phyloP scores from a whole-genome alignment of 495 filamentous ascomycete species.

The Pseudotulostoma volvatum region DNA sequence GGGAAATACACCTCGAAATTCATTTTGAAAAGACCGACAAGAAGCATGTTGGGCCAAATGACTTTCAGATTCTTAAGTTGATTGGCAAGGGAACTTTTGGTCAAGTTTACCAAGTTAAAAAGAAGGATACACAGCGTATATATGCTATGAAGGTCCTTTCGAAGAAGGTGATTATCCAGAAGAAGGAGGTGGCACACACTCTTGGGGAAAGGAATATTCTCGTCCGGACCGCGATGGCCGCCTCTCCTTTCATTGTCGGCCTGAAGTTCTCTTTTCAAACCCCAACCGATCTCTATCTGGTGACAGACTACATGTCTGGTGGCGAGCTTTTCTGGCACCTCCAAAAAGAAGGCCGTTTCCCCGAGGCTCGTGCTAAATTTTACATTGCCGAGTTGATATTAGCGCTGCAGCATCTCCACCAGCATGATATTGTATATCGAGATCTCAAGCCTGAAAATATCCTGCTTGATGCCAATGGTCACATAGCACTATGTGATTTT shows the following conservation, averaged over 20 bases:
- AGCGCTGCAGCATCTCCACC: slow-evolving; percentile 85
- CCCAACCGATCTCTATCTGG: slow-evolving; percentile 86
- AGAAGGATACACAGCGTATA: slow-evolving; percentile 88
- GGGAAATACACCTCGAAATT: slow-evolving; percentile 81
- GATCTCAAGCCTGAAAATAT: slow-evolving; percentile 83
- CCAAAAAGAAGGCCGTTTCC: slow-evolving; percentile 91
- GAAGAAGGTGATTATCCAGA: slow-evolving; percentile 99
- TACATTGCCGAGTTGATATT: slow-evolving; percentile 97
- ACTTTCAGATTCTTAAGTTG: slow-evolving; percentile 88
- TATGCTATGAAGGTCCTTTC: slow-evolving; percentile 99
- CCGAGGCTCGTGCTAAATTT: slow-evolving; percentile 90
- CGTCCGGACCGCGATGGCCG: slow-evolving; percentile 84
- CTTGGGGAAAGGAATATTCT: slow-evolving; percentile 94
- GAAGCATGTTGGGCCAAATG: slow-evolving; percentile 88
- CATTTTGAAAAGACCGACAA: slow-evolving; percentile 78
- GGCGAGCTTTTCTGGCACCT: slow-evolving; percentile 98
- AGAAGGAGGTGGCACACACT: slow-evolving; percentile 96
- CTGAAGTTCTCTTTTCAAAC: slow-evolving; percentile 99
- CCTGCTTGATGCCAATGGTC: slow-evolving; percentile 65
- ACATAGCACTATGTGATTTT: slow-evolving; percentile 77
- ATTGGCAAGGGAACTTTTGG: slow-evolving; percentile 98
- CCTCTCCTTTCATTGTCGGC: slow-evolving; percentile 95
- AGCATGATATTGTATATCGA: slow-evolving; percentile 94
- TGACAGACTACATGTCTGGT: slow-evolving; percentile 99
- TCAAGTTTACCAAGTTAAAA: slow-evolving; percentile 98